Percentiles rank a stretch among this genome's conserved stretches.
Evolutionary conservation across 2,329 filamentous ascomycete genomes (phyloP).

Genomic region (Cytospora paraplurivora): DNA sequence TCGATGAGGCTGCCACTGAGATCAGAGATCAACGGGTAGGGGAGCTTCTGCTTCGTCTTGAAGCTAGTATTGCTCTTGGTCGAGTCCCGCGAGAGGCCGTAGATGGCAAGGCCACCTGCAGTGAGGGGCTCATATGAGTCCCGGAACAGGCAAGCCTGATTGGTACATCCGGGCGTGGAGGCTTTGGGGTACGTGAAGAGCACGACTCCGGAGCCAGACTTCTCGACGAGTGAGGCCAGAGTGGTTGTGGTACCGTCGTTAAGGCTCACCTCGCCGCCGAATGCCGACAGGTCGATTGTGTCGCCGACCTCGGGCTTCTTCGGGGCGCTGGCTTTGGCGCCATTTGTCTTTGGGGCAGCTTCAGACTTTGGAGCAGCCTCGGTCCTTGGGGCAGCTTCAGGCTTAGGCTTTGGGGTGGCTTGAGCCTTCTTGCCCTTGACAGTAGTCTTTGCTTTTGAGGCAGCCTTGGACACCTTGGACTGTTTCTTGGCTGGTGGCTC

Average conservation of each 20-base stretch:
- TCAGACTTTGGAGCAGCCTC: constrained; percentile 32
- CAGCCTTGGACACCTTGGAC: constrained; percentile 43
- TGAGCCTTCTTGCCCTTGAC: constrained; percentile 28
- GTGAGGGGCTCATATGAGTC: constrained; percentile 79
- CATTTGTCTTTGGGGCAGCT: constrained; percentile 37
- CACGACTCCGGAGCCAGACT: constrained; percentile 83
- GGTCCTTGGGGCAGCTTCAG: constrained; percentile 33
- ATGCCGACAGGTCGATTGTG: constrained; percentile 57
- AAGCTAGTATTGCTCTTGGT: constrained; percentile 92
- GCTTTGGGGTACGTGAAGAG: constrained; percentile 96
- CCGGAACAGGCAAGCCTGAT: constrained; percentile 89
- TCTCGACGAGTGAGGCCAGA: constrained; percentile 76
- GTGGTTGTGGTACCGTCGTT: constrained; percentile 81
- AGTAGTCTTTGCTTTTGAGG: constrained; percentile 39
- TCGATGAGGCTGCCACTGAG: constrained; percentile 71
- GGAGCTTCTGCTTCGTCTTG: constrained; percentile 86
- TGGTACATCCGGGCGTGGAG: constrained; percentile 91
- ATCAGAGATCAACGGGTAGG: constrained; percentile 88
- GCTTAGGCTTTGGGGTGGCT: neutral
- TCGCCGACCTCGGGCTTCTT: constrained; percentile 56
- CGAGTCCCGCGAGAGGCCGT: constrained; percentile 84
- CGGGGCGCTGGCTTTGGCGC: constrained; percentile 36
- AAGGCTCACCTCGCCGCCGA: constrained; percentile 76
- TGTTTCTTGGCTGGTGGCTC: constrained; percentile 52
- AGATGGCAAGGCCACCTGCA: constrained; percentile 79